These are phyloP conservation scores for Lactarius akahatsu DNA, from an alignment of 768 basidiomycete genomes.

Conservation along the genomic window DNA sequence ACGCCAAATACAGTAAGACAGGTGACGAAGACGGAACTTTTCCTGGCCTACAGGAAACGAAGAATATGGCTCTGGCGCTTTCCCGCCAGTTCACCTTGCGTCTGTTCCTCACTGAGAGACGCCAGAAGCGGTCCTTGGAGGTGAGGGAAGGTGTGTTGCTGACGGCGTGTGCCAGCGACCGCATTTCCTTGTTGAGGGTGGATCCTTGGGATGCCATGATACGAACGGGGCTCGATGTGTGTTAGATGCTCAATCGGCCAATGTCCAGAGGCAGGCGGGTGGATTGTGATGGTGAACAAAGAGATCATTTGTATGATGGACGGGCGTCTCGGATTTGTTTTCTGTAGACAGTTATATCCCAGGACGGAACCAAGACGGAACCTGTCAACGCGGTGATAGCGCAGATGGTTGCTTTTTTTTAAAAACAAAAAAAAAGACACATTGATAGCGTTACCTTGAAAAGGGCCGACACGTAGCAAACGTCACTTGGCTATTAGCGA, in stretches of 20 bases:
- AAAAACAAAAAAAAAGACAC: no score
- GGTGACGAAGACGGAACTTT: neutral
- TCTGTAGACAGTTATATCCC: neutral
- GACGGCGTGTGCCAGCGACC: neutral
- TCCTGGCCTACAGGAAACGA: slow-evolving; percentile 23
- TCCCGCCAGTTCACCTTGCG: slow-evolving; percentile 16
- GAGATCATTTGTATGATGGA: neutral
- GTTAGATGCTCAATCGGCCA: neutral
- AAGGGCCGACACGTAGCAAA: neutral
- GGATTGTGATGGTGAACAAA: neutral
- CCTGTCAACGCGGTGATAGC: no score
- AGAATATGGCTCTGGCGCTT: slow-evolving; percentile 18
- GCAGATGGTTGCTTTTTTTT: no score
- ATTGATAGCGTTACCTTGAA: neutral
- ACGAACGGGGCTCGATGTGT: neutral
- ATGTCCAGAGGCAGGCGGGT: no score
- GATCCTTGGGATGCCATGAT: neutral
- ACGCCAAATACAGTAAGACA: neutral
- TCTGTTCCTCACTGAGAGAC: slow-evolving; percentile 24
- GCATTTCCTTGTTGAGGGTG: neutral
- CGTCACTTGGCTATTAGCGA: no score
- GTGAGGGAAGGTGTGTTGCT: no score
- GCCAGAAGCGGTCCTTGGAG: slow-evolving; percentile 10
- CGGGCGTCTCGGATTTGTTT: neutral
- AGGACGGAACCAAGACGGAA: neutral